Conservation (phyloP, 2,329 filamentous ascomycete genomes). For the Colletotrichum salicis region DNA sequence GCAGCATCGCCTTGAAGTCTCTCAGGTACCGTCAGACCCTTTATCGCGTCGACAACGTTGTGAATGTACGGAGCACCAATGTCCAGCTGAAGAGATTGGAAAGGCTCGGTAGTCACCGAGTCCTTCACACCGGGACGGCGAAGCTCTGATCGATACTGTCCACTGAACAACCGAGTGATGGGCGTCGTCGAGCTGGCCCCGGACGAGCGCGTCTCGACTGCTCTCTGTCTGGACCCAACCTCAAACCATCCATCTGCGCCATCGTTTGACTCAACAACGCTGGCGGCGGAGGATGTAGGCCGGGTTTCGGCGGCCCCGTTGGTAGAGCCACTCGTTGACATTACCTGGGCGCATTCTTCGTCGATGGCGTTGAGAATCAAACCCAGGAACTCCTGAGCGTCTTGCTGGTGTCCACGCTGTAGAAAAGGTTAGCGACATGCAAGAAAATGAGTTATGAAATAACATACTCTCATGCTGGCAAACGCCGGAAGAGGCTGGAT, state of each 20-base stretch:
- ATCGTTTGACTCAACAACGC: constrained; percentile 43
- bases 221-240: constrained; percentile 90
- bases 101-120: constrained; percentile 92
- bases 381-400: constrained; percentile 95
- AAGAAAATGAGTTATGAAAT: not conserved
- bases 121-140: constrained; percentile 87
- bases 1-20: constrained; percentile 82
- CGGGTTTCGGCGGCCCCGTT: constrained; percentile 38
- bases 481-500: constrained; percentile 89
- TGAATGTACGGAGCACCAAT: constrained; percentile 88
- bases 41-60: constrained; percentile 92
- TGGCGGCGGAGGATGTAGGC: constrained; percentile 42
- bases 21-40: constrained; percentile 84
- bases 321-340: constrained; percentile 51
- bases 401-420: constrained; percentile 93
- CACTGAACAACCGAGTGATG: constrained; percentile 93
- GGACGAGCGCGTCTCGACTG: constrained; percentile 86
- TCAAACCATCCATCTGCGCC: constrained; percentile 84
- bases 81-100: constrained; percentile 93
- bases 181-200: constrained; percentile 82
- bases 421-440: constrained; percentile 37
- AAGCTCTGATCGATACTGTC: constrained; percentile 88
- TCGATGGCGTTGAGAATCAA: constrained; percentile 93
- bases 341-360: constrained; percentile 86
- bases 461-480: constrained; percentile 85